Evolutionary conservation across 169 alveolate genomes (phyloP), one percentile per base, ranked within the genome.

Genomic region (Babesia ovis): DNA sequence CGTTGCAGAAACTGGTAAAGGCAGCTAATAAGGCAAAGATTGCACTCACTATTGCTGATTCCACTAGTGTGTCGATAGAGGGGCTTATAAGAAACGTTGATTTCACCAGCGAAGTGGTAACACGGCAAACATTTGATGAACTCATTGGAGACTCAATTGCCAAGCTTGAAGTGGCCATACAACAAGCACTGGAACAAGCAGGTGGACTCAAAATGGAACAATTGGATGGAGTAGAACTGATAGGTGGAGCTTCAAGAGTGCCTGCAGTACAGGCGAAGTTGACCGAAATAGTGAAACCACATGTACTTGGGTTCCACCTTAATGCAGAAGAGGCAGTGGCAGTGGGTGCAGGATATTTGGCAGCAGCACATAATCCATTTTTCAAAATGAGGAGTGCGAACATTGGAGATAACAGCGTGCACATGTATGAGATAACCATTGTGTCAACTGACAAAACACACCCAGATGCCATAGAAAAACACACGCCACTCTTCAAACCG

Each of bases 301-400:
- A 76, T 50, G 68, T 43, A 60, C 83, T 89, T 20, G 93, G 91
- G 27, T 82, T 89, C 87, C 93, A 89, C 66, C 77, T 89, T 27
- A 89, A 89, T 55, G 90, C 92, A 41, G 93, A 89, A 58, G 93
- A 89, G 51, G 90, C 93, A 12, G 67, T 89, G 39, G 90, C 93
- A 16, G 85, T 84, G 87, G 93, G 93, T 18, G 54, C 84, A 42
- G 85, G 90, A 0, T 89, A 81, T 50, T 74, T 84, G 43, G 91
- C 91, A 18, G 93, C 93, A 14, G 84, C 82, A 41, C 87, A 77
- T 39, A 88, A 86, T 58, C 90, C 88, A 2, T 84, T 84, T 62
- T 88, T 84, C 56, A 62, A 84, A 57, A 56, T 88, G 82, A 88
- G 72, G 58, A 79, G 75, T 42, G 69, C 84, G 22, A 73, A 50